Evolutionary conservation across 2,329 filamentous ascomycete genomes (phyloP).

Genomic region (Trichoderma breve): DNA sequence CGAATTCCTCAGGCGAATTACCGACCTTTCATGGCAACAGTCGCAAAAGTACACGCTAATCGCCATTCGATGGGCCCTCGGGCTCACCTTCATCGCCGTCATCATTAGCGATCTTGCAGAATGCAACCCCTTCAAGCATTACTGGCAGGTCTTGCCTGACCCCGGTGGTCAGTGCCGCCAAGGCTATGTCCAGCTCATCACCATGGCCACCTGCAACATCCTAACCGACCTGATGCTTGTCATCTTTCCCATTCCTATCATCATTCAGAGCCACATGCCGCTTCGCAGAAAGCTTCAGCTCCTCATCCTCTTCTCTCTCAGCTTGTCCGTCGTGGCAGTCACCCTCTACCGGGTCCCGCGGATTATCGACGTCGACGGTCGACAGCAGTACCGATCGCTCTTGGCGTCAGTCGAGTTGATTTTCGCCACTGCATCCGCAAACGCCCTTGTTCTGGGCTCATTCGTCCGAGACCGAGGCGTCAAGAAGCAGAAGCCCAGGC

Average conservation of each 20-base stretch:
- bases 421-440: slow-evolving; percentile 82
- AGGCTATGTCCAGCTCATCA: slow-evolving; percentile 81
- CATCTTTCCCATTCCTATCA: slow-evolving; percentile 84
- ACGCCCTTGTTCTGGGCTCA: slow-evolving; percentile 84
- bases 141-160: slow-evolving; percentile 82
- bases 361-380: slow-evolving; percentile 67
- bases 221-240: slow-evolving; percentile 86
- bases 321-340: slow-evolving; percentile 73
- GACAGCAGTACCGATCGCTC: slow-evolving; percentile 84
- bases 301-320: slow-evolving; percentile 77
- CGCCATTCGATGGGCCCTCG: slow-evolving; percentile 71
- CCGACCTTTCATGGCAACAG: slow-evolving; percentile 74
- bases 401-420: slow-evolving; percentile 88
- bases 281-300: slow-evolving; percentile 77
- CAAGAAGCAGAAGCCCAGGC: slow-evolving; percentile 83
- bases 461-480: slow-evolving; percentile 87
- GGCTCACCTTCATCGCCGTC: slow-evolving; percentile 75
- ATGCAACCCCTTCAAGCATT: slow-evolving; percentile 72
- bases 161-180: slow-evolving; percentile 83
- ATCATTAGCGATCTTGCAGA: slow-evolving; percentile 79
- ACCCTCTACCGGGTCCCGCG: slow-evolving; percentile 79
- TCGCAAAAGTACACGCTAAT: slow-evolving; percentile 70
- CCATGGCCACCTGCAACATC: slow-evolving; percentile 86
- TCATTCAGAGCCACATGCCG: slow-evolving; percentile 73
- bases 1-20: slow-evolving; percentile 87